phyloP scores from a whole-genome alignment of 352 stramenopile species.

The Phytophthora syringae region DNA sequence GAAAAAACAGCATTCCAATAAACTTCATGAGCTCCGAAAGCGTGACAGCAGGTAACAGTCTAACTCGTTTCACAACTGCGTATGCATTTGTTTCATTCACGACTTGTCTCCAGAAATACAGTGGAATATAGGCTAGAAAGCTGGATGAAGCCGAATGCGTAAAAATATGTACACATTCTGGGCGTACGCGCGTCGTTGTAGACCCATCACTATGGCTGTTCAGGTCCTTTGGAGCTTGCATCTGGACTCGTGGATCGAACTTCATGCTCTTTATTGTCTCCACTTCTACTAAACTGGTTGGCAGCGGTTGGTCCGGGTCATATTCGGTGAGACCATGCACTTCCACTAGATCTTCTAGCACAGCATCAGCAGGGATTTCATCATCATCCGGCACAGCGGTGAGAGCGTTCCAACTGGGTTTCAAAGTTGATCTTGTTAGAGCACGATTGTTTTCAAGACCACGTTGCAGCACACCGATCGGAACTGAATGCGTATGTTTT shows the following conservation, averaged over 20 bases:
- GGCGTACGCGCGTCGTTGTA: neutral
- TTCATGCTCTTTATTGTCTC: constrained; percentile 8
- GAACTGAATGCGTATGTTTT: constrained; percentile 1
- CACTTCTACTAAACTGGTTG: constrained; percentile 1
- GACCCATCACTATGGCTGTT: constrained; percentile 2
- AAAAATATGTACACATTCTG: constrained; percentile 4
- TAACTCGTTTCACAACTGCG: neutral
- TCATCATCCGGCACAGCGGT: neutral
- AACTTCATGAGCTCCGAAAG: constrained; percentile 17
- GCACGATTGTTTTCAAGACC: constrained; percentile 14
- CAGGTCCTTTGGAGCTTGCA: neutral
- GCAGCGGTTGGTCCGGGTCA: neutral
- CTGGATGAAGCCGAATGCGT: constrained; percentile 1
- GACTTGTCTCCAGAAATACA: constrained; percentile 16
- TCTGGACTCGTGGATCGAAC: constrained; percentile 8
- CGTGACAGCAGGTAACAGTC: neutral
- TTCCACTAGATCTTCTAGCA: constrained; percentile 5
- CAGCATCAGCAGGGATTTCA: neutral
- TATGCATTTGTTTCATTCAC: constrained; percentile 12
- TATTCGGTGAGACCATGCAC: constrained; percentile 3
- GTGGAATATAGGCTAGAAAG: neutral
- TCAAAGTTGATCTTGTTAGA: neutral
- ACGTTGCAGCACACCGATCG: constrained; percentile 9
- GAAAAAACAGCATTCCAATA: constrained; percentile 17
- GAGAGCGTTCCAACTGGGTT: neutral